phyloP scores from a whole-genome alignment of 352 stramenopile species.

The Phytopythium litorale region DNA sequence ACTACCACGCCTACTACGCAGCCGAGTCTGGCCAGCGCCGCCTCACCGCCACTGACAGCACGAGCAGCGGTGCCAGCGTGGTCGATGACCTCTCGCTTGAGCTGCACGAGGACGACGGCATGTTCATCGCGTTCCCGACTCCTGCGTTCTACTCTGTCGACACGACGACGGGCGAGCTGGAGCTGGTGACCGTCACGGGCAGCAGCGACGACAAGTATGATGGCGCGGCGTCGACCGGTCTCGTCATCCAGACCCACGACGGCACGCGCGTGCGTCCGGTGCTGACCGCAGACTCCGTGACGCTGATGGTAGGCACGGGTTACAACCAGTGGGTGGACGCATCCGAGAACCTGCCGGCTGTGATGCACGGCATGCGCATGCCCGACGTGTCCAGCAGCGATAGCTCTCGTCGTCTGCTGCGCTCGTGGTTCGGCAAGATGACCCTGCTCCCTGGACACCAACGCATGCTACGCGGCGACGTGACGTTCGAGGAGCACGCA shows the following conservation, averaged over 20 bases:
- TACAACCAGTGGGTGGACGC: constrained; percentile 49
- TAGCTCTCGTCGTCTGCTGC: constrained; percentile 29
- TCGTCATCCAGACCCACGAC: constrained; percentile 48
- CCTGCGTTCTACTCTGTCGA: constrained; percentile 52
- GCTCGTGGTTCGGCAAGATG: constrained; percentile 63
- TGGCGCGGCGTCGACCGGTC: constrained; percentile 33
- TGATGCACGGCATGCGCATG: constrained; percentile 63
- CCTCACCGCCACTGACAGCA: constrained; percentile 1
- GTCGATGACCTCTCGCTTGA: constrained; percentile 36
- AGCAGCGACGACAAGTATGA: constrained; percentile 6
- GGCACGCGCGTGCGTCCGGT: constrained; percentile 40
- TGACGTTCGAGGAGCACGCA: constrained; percentile 39
- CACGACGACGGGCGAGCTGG: constrained; percentile 15
- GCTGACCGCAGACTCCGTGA: constrained; percentile 44
- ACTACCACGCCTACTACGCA: constrained; percentile 59
- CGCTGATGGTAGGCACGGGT: constrained; percentile 57
- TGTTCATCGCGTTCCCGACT: constrained; percentile 55
- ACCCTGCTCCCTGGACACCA: constrained; percentile 52
- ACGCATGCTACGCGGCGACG: constrained; percentile 36
- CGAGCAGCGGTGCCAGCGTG: neutral
- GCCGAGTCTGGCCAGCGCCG: constrained; percentile 5
- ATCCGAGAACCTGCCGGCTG: constrained; percentile 37
- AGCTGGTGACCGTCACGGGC: constrained; percentile 16
- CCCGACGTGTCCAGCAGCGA: constrained; percentile 22
- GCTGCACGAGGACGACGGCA: constrained; percentile 54